These are phyloP conservation scores for Tolypocladium nubicola DNA, from an alignment of 2,329 filamentous ascomycete genomes.

Conservation along the genomic window DNA sequence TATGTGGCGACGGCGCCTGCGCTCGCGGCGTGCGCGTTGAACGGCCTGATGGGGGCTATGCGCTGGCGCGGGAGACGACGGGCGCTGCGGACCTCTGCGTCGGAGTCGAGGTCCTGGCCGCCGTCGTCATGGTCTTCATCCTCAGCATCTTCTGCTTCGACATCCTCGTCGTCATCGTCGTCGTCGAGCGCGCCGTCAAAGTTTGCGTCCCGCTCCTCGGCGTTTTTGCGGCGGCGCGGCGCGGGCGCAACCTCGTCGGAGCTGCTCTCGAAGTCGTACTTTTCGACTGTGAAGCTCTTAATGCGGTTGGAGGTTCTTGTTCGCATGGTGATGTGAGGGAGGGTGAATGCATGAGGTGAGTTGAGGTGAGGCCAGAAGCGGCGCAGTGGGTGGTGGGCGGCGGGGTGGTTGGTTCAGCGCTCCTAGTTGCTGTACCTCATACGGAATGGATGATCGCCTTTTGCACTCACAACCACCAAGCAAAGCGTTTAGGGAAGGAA, in stretches of 20 bases:
- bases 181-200: conserved; percentile 14
- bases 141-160: not conserved
- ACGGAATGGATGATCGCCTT: not conserved
- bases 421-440: too few species aligned
- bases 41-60: not conserved
- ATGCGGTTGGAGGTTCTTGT: conserved; percentile 25
- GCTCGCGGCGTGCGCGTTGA: not conserved
- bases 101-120: conserved; percentile 8
- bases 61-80: not conserved
- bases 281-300: conserved; percentile 21
- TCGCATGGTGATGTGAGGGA: conserved; percentile 17
- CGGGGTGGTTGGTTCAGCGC: not conserved
- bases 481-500: not conserved
- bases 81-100: not conserved
- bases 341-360: not conserved
- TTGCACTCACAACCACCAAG: not conserved
- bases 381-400: not conserved
- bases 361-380: not conserved
- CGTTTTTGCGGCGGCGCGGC: conserved; percentile 11
- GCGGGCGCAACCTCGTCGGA: conserved; percentile 17
- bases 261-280: conserved; percentile 23
- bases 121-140: conserved; percentile 6
- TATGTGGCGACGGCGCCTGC: not conserved
- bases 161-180: conserved; percentile 19
- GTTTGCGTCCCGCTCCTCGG: conserved; percentile 18